Conservation (phyloP, 805 yeast species). For the Wickerhamiella alocasiicola region DNA sequence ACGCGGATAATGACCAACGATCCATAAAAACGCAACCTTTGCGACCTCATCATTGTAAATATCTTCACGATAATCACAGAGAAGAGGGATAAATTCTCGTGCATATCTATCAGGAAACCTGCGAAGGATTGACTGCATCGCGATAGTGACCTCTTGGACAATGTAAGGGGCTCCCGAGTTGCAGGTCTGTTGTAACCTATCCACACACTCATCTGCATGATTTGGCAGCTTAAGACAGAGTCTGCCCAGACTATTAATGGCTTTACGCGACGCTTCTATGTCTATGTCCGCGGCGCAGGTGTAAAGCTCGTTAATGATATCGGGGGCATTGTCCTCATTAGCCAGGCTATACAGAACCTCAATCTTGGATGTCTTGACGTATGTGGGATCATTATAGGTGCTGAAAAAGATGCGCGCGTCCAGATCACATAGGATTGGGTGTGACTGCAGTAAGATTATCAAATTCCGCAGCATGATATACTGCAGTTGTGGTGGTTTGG, state of each 20-base stretch:
- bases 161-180: constrained; percentile 58
- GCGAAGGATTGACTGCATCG: constrained; percentile 63
- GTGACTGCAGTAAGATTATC: constrained; percentile 42
- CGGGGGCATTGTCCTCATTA: constrained; percentile 42
- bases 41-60: constrained; percentile 66
- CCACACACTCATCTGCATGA: constrained; percentile 53
- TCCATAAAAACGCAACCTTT: constrained; percentile 69
- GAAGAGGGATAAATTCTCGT: constrained; percentile 23
- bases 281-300: constrained; percentile 85
- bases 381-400: constrained; percentile 73
- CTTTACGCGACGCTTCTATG: constrained; percentile 72
- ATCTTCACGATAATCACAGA: constrained; percentile 35
- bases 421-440: constrained; percentile 21
- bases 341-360: constrained; percentile 79
- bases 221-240: constrained; percentile 62
- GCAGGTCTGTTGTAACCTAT: constrained; percentile 44
- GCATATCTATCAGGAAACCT: constrained; percentile 54
- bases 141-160: constrained; percentile 68
- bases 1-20: constrained; percentile 58
- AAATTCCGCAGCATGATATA: constrained; percentile 73
- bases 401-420: constrained; percentile 77
- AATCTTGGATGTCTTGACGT: constrained; percentile 77
- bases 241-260: constrained; percentile 82
- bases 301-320: constrained; percentile 60
- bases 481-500: constrained; percentile 73